Evolutionary conservation across 306 rosid species (phyloP).

Genomic region (Quercus ilex): DNA sequence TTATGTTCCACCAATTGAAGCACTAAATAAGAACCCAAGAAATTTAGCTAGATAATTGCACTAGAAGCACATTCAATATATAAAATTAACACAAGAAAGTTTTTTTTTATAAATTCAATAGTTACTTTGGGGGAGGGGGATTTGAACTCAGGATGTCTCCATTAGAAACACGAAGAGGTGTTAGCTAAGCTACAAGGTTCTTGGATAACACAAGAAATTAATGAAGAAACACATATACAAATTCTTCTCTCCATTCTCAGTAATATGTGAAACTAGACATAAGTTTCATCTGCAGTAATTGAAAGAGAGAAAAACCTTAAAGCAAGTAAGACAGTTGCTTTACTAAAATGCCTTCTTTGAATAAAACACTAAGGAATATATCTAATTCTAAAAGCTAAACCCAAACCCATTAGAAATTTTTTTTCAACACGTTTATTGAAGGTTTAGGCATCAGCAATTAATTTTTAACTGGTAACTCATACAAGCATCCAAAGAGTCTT

Average conservation of each 20-base stretch:
- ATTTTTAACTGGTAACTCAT: too few relatives aligned
- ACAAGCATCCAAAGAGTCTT: too few relatives aligned
- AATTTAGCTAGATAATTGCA: background rate
- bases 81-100: background rate
- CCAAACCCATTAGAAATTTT: background rate
- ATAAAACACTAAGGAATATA: background rate
- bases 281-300: background rate
- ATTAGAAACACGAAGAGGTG: too few relatives aligned
- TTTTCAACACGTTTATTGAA: background rate
- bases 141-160: too few relatives aligned
- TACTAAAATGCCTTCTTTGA: background rate
- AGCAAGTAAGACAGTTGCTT: background rate
- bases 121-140: too few relatives aligned
- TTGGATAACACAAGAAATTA: background rate
- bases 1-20: slow-evolving; percentile 20
- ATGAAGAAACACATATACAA: background rate
- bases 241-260: background rate
- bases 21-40: background rate
- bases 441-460: slow-evolving; percentile 4
- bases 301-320: background rate
- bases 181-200: too few relatives aligned
- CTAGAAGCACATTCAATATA: background rate
- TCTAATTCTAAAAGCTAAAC: background rate
- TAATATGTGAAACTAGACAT: background rate
- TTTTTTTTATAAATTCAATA: too few relatives aligned